These are phyloP conservation scores for Magnolia kwangsiensis DNA, from an alignment of 164 flowering plant species.

Conservation along the genomic window DNA sequence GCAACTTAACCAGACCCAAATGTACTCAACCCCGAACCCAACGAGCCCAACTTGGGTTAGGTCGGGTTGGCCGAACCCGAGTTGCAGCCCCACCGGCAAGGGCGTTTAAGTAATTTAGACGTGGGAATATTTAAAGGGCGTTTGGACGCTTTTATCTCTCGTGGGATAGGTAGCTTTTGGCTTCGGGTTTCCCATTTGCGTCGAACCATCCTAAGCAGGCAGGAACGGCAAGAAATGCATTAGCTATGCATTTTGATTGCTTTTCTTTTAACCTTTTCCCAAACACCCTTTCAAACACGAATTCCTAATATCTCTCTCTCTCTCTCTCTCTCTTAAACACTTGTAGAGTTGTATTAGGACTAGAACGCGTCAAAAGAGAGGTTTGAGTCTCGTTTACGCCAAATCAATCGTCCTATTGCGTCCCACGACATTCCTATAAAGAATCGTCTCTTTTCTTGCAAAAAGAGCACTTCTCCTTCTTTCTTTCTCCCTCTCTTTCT, in stretches of 20 bases:
- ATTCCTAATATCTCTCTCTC: neutral
- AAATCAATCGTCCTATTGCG: slow-evolving; percentile 27
- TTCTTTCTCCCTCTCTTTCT: slow-evolving; percentile 2
- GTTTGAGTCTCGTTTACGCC: slow-evolving; percentile 60
- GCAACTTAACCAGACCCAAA: too few relatives aligned
- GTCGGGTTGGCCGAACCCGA: too few relatives aligned
- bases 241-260: slow-evolving; percentile 9
- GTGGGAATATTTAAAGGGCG: neutral
- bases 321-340: neutral
- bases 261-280: slow-evolving; percentile 21
- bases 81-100: neutral
- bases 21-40: too few relatives aligned
- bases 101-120: neutral
- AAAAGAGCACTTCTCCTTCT: slow-evolving; percentile 1
- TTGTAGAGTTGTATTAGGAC: neutral
- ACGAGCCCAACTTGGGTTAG: too few relatives aligned
- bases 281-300: too few relatives aligned
- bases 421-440: slow-evolving; percentile 32
- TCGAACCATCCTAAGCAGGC: slow-evolving; percentile 16
- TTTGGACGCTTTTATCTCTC: neutral
- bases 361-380: slow-evolving; percentile 24
- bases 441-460: slow-evolving; percentile 14
- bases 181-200: slow-evolving; percentile 24
- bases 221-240: neutral
- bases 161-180: slow-evolving; percentile 1